Evolutionary conservation across 495 filamentous ascomycete species (phyloP).

Genomic region (Trichodelitschia bisporula): DNA sequence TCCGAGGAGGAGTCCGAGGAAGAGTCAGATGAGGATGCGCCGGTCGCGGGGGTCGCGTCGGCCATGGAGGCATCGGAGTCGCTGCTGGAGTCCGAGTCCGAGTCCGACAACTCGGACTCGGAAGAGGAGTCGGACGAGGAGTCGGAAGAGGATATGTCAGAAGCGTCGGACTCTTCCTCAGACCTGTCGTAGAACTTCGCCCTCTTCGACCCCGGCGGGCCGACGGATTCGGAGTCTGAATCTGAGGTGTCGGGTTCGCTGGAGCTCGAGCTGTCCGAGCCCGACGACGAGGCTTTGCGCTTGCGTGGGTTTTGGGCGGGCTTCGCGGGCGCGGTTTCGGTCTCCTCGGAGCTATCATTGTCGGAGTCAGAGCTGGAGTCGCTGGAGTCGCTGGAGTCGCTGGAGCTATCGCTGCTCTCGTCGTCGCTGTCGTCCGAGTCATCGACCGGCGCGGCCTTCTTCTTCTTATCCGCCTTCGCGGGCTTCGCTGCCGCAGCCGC

Average conservation of each 20-base stretch:
- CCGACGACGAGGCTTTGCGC: too few relatives aligned
- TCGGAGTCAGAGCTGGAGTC: conserved; percentile 9
- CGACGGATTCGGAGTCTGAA: too few relatives aligned
- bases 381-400: conserved; percentile 2
- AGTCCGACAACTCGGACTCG: conserved; percentile 4
- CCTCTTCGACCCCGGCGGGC: too few relatives aligned
- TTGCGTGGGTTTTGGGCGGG: too few relatives aligned
- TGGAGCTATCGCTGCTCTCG: not conserved
- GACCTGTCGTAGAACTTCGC: too few relatives aligned
- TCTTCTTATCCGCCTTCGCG: too few relatives aligned
- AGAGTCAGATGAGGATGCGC: conserved; percentile 1
- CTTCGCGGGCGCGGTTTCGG: not conserved
- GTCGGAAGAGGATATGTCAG: not conserved
- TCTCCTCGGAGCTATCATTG: conserved; percentile 1
- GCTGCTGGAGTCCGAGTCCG: conserved; percentile 5
- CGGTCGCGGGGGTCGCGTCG: conserved; percentile 3
- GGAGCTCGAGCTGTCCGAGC: too few relatives aligned
- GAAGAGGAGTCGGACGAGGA: conserved; percentile 5
- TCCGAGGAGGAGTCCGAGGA: not conserved
- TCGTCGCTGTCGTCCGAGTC: not conserved
- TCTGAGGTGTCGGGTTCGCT: too few relatives aligned
- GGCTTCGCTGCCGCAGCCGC: too few relatives aligned
- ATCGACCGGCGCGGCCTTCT: not conserved
- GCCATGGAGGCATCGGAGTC: conserved; percentile 4
- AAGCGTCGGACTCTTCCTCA: conserved; percentile 1